phyloP scores from a whole-genome alignment of 805 yeast species.

The Cyberlindnera petersonii region DNA sequence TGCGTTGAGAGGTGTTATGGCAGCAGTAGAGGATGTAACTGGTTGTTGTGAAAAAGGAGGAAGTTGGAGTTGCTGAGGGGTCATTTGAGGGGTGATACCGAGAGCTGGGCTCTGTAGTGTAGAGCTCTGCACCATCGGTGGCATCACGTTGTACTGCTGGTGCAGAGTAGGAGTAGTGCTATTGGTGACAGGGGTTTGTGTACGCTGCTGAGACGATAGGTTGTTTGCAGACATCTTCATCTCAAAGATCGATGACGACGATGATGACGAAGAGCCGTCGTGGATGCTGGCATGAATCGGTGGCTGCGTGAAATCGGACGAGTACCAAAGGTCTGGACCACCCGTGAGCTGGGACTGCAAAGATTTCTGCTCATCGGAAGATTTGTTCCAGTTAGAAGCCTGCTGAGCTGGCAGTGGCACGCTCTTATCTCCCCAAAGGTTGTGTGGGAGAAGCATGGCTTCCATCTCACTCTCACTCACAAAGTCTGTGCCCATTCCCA shows the following conservation, averaged over 20 bases:
- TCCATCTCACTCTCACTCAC: slow-evolving; percentile 22
- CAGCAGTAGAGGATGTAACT: background rate
- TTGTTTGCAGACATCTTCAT: slow-evolving; percentile 10
- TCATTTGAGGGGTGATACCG: slow-evolving; percentile 4
- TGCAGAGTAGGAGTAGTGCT: slow-evolving; percentile 1
- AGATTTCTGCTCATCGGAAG: slow-evolving; percentile 15
- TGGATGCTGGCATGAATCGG: background rate
- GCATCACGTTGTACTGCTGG: background rate
- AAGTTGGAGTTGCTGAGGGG: slow-evolving; percentile 3
- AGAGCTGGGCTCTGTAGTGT: slow-evolving; percentile 1
- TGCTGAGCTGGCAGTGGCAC: background rate
- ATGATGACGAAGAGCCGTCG: slow-evolving; percentile 6
- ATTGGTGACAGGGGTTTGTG: no score
- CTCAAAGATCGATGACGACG: slow-evolving; percentile 17
- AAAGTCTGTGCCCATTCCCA: slow-evolving; percentile 12
- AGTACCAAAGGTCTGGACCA: slow-evolving; percentile 11
- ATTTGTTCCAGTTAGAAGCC: slow-evolving; percentile 10
- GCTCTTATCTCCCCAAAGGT: slow-evolving; percentile 31
- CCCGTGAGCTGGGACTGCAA: slow-evolving; percentile 10
- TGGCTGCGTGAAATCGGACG: slow-evolving; percentile 6
- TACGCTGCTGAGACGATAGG: background rate
- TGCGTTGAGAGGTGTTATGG: background rate
- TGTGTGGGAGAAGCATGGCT: slow-evolving; percentile 32
- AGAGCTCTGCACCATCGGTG: background rate
- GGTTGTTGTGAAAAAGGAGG: slow-evolving; percentile 2